phyloP scores from a whole-genome alignment of 2,329 filamentous ascomycete genomes.

The Botryosphaeria dothidea region DNA sequence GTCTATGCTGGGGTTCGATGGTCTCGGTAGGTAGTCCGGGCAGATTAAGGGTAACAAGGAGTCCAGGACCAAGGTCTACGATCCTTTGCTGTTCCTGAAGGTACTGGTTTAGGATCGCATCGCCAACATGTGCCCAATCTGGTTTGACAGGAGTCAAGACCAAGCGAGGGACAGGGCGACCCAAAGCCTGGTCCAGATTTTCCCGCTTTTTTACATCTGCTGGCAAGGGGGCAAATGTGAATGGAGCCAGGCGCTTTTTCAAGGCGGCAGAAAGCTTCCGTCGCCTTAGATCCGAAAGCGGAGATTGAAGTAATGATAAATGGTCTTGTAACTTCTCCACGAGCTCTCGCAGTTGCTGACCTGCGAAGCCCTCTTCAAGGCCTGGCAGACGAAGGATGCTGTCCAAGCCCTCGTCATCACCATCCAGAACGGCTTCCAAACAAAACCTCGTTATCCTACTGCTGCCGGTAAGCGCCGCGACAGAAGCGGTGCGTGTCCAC shows the following conservation, averaged over 20 bases:
- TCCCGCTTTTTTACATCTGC: conserved; percentile 29
- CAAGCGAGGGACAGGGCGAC: conserved; percentile 37
- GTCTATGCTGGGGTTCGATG: background rate
- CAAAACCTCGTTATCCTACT: conserved; percentile 62
- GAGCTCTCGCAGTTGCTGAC: conserved; percentile 52
- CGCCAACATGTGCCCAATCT: conserved; percentile 52
- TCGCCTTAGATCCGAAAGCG: conserved; percentile 50
- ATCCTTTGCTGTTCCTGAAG: conserved; percentile 42
- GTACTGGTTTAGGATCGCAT: conserved; percentile 48
- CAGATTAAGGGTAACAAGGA: conserved; percentile 44
- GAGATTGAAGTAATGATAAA: conserved; percentile 54
- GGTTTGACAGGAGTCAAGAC: conserved; percentile 37
- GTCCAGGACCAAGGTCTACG: conserved; percentile 35
- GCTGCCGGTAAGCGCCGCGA: conserved; percentile 59
- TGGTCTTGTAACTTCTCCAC: conserved; percentile 55
- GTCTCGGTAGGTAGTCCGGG: conserved; percentile 27
- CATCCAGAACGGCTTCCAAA: conserved; percentile 63
- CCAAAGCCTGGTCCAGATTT: background rate
- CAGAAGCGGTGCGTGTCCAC: conserved; percentile 62
- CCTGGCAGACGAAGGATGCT: conserved; percentile 58
- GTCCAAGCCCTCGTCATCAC: conserved; percentile 59
- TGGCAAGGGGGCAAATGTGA: conserved; percentile 42
- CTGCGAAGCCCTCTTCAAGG: conserved; percentile 56
- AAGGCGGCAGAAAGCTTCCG: conserved; percentile 54
- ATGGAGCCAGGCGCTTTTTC: conserved; percentile 57